Evolutionary conservation across 139 green algal genomes (phyloP).

Genomic region (Marvania coccoides): DNA sequence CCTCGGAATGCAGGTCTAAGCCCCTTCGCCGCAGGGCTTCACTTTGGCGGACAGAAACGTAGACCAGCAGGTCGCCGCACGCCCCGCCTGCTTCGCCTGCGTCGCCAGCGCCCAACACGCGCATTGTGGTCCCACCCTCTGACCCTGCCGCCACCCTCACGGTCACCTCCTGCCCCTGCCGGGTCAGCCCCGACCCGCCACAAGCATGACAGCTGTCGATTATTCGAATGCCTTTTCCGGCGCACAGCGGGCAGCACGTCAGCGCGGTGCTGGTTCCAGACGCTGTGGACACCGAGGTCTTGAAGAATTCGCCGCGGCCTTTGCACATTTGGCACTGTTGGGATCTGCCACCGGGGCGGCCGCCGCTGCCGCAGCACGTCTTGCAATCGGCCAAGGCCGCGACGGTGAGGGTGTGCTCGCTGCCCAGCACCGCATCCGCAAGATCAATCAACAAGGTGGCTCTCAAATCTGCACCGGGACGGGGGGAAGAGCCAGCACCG

Average conservation of each 20-base stretch:
- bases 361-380: not conserved
- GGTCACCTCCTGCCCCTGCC: not conserved
- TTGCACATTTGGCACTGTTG: not conserved
- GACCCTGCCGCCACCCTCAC: not conserved
- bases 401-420: not conserved
- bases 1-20: not conserved
- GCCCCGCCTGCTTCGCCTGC: not conserved
- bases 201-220: not conserved
- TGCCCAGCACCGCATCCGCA: not conserved
- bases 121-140: not conserved
- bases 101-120: not conserved
- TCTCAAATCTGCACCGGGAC: too few relatives aligned
- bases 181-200: not conserved
- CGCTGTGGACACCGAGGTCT: not conserved
- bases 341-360: not conserved
- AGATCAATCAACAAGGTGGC: too few relatives aligned
- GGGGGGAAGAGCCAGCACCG: not conserved
- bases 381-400: not conserved
- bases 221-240: not conserved
- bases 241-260: not conserved
- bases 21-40: not conserved
- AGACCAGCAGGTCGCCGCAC: not conserved
- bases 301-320: not conserved
- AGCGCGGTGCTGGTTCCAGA: not conserved
- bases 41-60: not conserved